Conservation (phyloP, 306 rosid genomes). For the Cucurbita argyrosperma region DNA sequence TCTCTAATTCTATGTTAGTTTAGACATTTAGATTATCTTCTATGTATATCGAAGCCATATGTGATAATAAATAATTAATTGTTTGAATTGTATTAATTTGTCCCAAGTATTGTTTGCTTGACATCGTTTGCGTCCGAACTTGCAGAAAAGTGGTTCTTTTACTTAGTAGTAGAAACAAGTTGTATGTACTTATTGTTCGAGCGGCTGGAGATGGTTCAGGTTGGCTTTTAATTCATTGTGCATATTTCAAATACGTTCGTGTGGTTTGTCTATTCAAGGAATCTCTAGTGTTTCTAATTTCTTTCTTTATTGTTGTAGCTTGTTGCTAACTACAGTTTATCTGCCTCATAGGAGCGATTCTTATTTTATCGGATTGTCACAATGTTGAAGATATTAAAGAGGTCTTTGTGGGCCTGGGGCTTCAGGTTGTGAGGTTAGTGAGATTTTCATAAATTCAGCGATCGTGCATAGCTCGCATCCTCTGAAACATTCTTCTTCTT, state of each 20-base stretch:
- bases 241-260: slow-evolving; percentile 3
- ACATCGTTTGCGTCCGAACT: not conserved
- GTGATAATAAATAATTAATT: not conserved
- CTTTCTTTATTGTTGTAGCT: not conserved
- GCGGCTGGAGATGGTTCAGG: slow-evolving; percentile 56
- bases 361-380: slow-evolving; percentile 43
- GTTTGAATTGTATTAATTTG: not conserved
- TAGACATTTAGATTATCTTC: not conserved
- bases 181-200: slow-evolving; percentile 47
- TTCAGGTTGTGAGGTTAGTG: slow-evolving; percentile 81
- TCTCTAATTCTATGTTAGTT: not conserved
- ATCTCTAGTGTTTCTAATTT: not conserved
- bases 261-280: not conserved
- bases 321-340: not conserved
- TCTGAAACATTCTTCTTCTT: slow-evolving; percentile 9
- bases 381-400: slow-evolving; percentile 56
- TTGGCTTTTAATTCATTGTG: slow-evolving; percentile 18
- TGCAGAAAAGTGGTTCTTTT: slow-evolving; percentile 68
- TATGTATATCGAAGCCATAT: not conserved
- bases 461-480: not conserved
- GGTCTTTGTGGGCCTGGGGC: slow-evolving; percentile 71
- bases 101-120: not conserved
- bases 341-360: slow-evolving; percentile 27
- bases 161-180: slow-evolving; percentile 65
- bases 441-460: slow-evolving; percentile 6